These are phyloP conservation scores for Hemisphaericaspora xylofermentans DNA, from an alignment of 1,139 yeast genomes.

Conservation along the genomic window DNA sequence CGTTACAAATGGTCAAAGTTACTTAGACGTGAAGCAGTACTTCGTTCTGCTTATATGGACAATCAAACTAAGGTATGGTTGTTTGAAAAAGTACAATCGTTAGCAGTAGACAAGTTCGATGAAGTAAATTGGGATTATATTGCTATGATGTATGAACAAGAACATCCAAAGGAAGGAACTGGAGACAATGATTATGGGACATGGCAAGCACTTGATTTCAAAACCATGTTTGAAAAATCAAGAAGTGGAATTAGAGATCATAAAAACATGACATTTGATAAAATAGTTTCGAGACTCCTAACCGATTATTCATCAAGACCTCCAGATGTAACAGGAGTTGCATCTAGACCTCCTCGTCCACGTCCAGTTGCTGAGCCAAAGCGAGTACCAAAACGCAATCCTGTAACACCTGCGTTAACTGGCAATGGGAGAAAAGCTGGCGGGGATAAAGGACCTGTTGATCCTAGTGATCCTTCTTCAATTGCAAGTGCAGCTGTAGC, in stretches of 20 bases:
- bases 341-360: conserved; percentile 3
- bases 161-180: neutral
- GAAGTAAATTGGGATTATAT: conserved; percentile 56
- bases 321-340: conserved; percentile 9
- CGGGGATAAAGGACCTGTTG: neutral
- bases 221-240: conserved; percentile 36
- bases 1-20: conserved; percentile 92
- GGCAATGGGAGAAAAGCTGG: conserved; percentile 1
- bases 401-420: neutral
- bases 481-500: conserved; percentile 42
- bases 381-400: neutral
- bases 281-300: conserved; percentile 11
- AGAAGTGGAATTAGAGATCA: conserved; percentile 30
- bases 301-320: conserved; percentile 8
- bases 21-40: conserved; percentile 56
- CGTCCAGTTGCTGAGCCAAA: neutral
- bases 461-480: conserved; percentile 25
- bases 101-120: conserved; percentile 46
- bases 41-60: conserved; percentile 50
- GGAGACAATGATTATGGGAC: neutral
- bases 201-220: conserved; percentile 37
- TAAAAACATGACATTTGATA: conserved; percentile 23
- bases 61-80: conserved; percentile 58
- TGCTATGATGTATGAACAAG: neutral
- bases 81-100: conserved; percentile 47